A percentile compares a stretch with the other conserved stretches of the same genome.
Conservation (phyloP, 495 filamentous ascomycete genomes). For the Hamigera avellanea region DNA sequence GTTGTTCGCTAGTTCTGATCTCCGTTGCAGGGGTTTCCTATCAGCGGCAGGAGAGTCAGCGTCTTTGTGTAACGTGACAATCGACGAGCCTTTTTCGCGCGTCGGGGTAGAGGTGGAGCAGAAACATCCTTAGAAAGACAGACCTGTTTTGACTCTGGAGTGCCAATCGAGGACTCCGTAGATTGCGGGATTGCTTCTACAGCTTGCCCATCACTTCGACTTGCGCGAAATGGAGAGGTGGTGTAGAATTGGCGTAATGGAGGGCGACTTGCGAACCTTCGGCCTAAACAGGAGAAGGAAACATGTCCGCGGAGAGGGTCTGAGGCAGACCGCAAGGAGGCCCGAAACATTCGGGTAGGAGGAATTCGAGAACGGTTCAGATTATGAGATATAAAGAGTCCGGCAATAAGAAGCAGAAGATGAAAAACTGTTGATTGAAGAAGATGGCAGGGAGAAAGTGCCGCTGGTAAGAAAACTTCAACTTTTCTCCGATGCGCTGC, state of each 20-base stretch:
- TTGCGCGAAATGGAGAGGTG: slow-evolving; percentile 2
- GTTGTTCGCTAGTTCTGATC: too few relatives aligned
- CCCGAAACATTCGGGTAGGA: slow-evolving; percentile 28
- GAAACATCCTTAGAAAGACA: too few relatives aligned
- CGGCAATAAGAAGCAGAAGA: too few relatives aligned
- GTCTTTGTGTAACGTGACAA: too few relatives aligned
- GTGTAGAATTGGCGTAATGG: slow-evolving; percentile 19
- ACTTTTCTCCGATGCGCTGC: not conserved
- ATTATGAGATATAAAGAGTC: too few relatives aligned
- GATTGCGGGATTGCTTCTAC: not conserved
- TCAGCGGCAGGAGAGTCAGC: too few relatives aligned
- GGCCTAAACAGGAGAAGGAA: slow-evolving; percentile 25
- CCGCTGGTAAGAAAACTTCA: too few relatives aligned
- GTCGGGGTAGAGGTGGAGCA: too few relatives aligned
- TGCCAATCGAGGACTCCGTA: not conserved
- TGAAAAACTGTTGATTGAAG: too few relatives aligned
- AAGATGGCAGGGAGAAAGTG: not conserved
- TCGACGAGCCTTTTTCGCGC: too few relatives aligned
- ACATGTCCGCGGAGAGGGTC: slow-evolving; percentile 27
- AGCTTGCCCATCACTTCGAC: not conserved
- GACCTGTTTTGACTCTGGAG: not conserved
- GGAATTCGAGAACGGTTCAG: too few relatives aligned
- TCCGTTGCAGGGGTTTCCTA: too few relatives aligned
- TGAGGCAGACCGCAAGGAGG: slow-evolving; percentile 28
- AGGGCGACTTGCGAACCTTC: slow-evolving; percentile 11